phyloP scores from a whole-genome alignment of 345 rosid genomes.

The Boechera stricta region DNA sequence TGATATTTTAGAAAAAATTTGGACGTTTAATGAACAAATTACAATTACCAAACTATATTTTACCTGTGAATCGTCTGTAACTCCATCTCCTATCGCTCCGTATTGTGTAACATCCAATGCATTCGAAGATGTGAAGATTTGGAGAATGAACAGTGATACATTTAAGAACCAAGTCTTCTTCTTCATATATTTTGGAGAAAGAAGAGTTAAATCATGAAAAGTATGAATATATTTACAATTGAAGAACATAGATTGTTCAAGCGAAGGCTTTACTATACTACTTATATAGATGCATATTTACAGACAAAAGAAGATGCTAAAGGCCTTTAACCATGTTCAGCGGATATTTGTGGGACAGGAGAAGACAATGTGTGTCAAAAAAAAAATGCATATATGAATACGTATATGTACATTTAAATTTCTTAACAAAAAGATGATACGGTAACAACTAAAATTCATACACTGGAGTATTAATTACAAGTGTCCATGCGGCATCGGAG shows the following conservation, averaged over 20 bases:
- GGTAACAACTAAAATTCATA: not conserved
- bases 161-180: conserved; percentile 35
- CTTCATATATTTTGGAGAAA: conserved; percentile 26
- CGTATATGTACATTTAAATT: conserved; percentile 19
- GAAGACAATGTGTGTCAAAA: conserved; percentile 12
- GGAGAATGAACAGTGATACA: conserved; percentile 37
- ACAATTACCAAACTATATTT: not conserved
- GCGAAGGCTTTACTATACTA: conserved; percentile 3
- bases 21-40: not conserved
- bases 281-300: conserved; percentile 17
- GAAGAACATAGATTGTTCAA: not conserved
- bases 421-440: not conserved
- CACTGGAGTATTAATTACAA: conserved; percentile 3
- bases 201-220: conserved; percentile 1
- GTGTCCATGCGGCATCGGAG: conserved; percentile 4
- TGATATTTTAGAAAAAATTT: not conserved
- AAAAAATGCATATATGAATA: conserved; percentile 14
- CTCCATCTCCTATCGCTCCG: conserved; percentile 49
- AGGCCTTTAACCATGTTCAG: conserved; percentile 38
- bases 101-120: conserved; percentile 45
- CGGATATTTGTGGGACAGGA: conserved; percentile 26
- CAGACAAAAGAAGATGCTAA: conserved; percentile 38
- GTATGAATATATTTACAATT: not conserved
- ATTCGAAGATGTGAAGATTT: conserved; percentile 33
- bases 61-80: conserved; percentile 44